phyloP scores from a whole-genome alignment of 441 rosid genomes.

The Populus hybrid region DNA sequence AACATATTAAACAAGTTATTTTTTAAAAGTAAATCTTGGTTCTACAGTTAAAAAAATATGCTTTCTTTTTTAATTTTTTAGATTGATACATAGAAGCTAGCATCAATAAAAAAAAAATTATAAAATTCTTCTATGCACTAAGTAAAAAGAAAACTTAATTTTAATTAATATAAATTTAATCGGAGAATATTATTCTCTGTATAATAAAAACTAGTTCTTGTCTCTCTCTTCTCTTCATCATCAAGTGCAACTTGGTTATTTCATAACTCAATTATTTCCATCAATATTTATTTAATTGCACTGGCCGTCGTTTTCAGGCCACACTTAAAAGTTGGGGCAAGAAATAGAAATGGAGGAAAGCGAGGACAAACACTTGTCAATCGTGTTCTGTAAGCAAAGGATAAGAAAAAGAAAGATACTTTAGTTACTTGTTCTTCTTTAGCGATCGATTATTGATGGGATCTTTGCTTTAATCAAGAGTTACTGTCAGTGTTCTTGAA shows the following conservation, averaged over 20 bases:
- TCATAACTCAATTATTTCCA: conserved; percentile 2
- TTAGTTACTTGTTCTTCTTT: background rate
- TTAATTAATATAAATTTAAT: no score
- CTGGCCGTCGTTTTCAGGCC: conserved; percentile 12
- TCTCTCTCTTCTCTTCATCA: no score
- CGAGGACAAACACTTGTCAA: background rate
- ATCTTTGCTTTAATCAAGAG: background rate
- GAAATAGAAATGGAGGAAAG: background rate
- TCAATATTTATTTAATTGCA: conserved; percentile 2
- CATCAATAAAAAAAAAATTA: no score
- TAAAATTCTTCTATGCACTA: no score
- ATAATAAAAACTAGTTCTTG: no score
- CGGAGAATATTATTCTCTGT: no score
- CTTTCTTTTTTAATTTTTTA: no score
- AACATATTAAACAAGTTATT: no score
- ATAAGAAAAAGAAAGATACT: conserved; percentile 3
- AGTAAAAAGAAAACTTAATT: no score
- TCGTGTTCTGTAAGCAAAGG: conserved; percentile 13
- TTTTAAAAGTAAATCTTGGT: no score
- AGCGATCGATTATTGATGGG: background rate
- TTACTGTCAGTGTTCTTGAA: background rate
- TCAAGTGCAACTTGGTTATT: background rate
- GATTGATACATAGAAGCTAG: no score
- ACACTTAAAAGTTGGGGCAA: background rate
- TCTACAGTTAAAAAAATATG: no score